Base-by-base conservation (phyloP, 495 filamentous ascomycete genomes). In the Cladorrhinum samala region DNA sequence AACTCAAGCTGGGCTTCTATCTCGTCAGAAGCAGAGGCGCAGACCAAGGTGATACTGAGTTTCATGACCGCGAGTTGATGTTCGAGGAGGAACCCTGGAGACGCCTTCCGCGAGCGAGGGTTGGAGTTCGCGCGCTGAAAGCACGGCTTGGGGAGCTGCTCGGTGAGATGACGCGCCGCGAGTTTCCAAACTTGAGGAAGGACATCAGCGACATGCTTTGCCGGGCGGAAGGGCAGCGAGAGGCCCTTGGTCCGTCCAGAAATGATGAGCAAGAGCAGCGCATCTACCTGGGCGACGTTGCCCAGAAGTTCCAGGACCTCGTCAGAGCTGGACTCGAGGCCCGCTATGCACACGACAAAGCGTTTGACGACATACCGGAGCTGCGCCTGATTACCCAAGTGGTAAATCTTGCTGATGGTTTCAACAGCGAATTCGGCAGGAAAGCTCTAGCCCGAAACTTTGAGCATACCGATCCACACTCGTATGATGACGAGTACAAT, bases 1-100 rank as follows among this genome's bases (percentile, higher is more conserved):
- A 39, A 2, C 59, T 79, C 0, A 67, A 65, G 8, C 74, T 83
- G 14, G 82, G 83, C 0, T 86, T 76, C 62, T 72, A 68, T 27
- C 38, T 83, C 9, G 74, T 87, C 1, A 71, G 73, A 2, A 87
- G 84, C 61, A 72, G 72, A 14, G 74, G 78, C 2, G 68, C 74
- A 9, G 57, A 50, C 38, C 37, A 48, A 27, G 33, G 16, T 0
- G 55, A 49, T 16, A 39, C 16, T 2, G 58, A 61, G 3, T 65
- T 65, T 13, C 16, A 47, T 8, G 30, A 16, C 17, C 44, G 55
- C 3, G 73, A 76, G 50, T 45, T 49, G 0, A 52, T 60, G 30
- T 66, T 75, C 33, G 65, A 45, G 1, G 38, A 60, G 9, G 23
- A 51, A 5, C 68, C 56, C 55, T 84, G 80, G 79, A 68, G 56